phyloP scores from a whole-genome alignment of 2,329 filamentous ascomycete species.

The Fusarium dlaminii region DNA sequence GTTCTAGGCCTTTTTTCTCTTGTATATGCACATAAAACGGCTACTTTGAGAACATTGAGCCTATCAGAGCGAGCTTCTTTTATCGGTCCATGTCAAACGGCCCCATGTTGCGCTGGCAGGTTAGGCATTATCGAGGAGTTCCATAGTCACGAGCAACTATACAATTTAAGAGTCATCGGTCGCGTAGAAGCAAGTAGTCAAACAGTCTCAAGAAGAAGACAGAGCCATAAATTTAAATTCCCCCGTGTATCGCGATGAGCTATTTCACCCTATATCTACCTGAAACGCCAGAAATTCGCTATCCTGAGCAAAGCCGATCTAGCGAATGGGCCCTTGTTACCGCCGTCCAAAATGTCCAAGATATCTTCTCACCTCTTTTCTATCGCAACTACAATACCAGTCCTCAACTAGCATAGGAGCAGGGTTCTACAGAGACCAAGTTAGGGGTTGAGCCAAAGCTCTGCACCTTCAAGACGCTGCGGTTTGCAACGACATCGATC shows the following conservation, averaged over 20 bases:
- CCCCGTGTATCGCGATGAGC: background rate
- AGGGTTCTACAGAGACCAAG: background rate
- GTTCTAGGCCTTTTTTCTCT: background rate
- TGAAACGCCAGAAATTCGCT: background rate
- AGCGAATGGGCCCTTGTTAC: background rate
- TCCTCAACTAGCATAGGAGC: background rate
- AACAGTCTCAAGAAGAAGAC: background rate
- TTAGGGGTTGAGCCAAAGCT: background rate
- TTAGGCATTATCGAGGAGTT: too few species aligned
- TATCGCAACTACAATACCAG: background rate
- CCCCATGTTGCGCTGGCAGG: background rate
- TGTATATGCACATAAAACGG: too few species aligned
- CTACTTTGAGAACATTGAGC: too few species aligned
- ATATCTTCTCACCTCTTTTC: background rate
- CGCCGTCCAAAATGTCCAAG: too few species aligned
- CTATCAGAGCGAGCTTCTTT: rapidly evolving
- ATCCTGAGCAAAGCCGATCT: background rate
- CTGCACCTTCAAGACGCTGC: background rate
- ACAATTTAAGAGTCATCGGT: background rate
- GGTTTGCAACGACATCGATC: too few species aligned
- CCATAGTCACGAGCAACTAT: background rate
- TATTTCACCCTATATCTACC: too few species aligned
- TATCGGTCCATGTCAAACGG: background rate
- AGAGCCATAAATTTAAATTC: too few species aligned
- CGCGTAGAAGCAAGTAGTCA: background rate